Base-by-base conservation (phyloP, 345 rosid species). In the Clarkia xantiana region DNA sequence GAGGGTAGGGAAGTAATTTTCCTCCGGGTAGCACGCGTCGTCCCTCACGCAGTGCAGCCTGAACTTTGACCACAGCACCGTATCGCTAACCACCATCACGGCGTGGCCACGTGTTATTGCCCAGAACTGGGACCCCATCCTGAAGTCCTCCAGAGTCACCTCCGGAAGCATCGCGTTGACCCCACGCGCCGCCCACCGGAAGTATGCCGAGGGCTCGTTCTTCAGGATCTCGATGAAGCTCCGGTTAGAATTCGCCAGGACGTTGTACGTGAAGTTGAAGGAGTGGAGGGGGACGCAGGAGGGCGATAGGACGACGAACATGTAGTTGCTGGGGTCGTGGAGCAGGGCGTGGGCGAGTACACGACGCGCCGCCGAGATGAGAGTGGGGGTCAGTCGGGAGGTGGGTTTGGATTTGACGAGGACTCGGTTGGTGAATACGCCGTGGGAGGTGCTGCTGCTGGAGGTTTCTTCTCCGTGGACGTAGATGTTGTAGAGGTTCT, bases 41-140 rank as follows among this genome's bases (percentile, higher is more conserved):
- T 22, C 9, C n/a, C 50, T 45, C 62, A 58, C 41, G 67, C 97
- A 88, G 44, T 77, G 76, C 50, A 55, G 61, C 52, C 71, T 66
- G 52, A 84, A 84, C 74, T 75, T 82, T 9, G 53, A 55, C 94
- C 91, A 88, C 0, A 84, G 64, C 49, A 19, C 18, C 14, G 56
- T 22, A 61, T 88, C 91, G n/a, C 67, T 49, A 18, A 76, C 91
- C 44, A 79, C 80, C 17, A 67, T 14, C 69, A 72, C 70, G 45
- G 94, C 91, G 49, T 87, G 96, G 55, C 54, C 60, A 52, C 94
- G 79, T 52, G 83, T 71, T 72, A 81, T 11, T 1, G 54, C 75
- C 96, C 96, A 84, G 20, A 84, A 84, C 79, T 87, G 94, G 40
- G 94, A 87, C 67, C 94, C 94, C 11, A 79, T 79, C 50, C 91